Percentiles rank a stretch among this genome's conserved stretches.
phyloP scores from a whole-genome alignment of 805 yeast species.

The Myxozyma neglecta region DNA sequence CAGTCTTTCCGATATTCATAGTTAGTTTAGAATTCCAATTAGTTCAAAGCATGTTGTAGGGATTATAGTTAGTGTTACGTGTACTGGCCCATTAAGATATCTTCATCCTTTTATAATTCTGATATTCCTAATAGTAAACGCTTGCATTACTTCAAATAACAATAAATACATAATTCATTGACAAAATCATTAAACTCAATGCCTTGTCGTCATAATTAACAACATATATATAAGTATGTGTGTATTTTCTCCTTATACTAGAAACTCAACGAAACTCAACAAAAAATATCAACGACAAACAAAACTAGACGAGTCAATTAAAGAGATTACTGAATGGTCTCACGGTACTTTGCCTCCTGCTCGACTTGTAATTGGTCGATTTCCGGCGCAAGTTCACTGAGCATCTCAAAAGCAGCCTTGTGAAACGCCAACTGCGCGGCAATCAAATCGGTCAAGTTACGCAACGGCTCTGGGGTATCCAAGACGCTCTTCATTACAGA shows the following conservation, averaged over 20 bases:
- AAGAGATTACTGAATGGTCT: slow-evolving; percentile 12
- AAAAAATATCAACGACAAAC: not conserved
- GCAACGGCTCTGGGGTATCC: slow-evolving; percentile 65
- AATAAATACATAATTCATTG: too few relatives aligned
- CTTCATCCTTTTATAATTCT: too few relatives aligned
- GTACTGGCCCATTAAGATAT: too few relatives aligned
- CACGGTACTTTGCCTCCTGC: slow-evolving; percentile 41
- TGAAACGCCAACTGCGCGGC: slow-evolving; percentile 80
- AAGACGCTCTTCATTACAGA: slow-evolving; percentile 78
- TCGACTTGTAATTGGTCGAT: slow-evolving; percentile 62
- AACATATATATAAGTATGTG: too few relatives aligned
- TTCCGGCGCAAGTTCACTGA: slow-evolving; percentile 63
- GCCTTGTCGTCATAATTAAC: too few relatives aligned
- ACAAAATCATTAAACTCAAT: too few relatives aligned
- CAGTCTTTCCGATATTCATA: too few relatives aligned
- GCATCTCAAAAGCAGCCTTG: slow-evolving; percentile 67
- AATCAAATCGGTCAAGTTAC: slow-evolving; percentile 65
- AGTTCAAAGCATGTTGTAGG: too few relatives aligned
- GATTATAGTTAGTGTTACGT: too few relatives aligned
- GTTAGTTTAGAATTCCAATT: too few relatives aligned
- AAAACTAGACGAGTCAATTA: not conserved
- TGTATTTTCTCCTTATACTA: not conserved
- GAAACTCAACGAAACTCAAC: not conserved
- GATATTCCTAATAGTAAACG: too few relatives aligned
- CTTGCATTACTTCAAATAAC: too few relatives aligned